Percentiles rank a stretch among this genome's conserved stretches.
Evolutionary conservation across 2,329 filamentous ascomycete genomes (phyloP).

Genomic region (Ustulina deusta): DNA sequence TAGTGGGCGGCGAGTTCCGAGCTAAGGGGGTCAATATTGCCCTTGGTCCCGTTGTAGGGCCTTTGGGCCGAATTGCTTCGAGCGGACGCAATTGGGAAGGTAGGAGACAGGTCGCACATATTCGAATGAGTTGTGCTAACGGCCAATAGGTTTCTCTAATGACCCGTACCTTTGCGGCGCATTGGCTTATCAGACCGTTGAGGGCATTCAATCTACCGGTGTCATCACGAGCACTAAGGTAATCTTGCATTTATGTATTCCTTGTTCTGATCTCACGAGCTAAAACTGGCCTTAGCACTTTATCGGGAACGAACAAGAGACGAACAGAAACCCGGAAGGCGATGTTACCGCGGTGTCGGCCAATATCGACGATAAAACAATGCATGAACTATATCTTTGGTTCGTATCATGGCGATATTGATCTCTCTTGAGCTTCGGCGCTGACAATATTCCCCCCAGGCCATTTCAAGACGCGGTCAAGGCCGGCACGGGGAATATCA

Average conservation of each 20-base stretch:
- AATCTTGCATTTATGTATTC: neutral
- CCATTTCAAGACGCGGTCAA: slow-evolving; percentile 76
- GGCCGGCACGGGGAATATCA: slow-evolving; percentile 68
- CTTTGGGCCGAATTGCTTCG: slow-evolving; percentile 69
- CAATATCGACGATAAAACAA: slow-evolving; percentile 71
- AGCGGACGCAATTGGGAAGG: slow-evolving; percentile 76
- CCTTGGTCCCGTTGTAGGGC: slow-evolving; percentile 80
- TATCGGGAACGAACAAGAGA: slow-evolving; percentile 81
- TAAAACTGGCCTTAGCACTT: slow-evolving; percentile 61
- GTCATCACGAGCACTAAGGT: slow-evolving; percentile 75
- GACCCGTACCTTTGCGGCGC: slow-evolving; percentile 72
- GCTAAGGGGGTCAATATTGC: slow-evolving; percentile 83
- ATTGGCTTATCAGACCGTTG: slow-evolving; percentile 65
- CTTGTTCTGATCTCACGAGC: neutral
- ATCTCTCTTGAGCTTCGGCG: neutral
- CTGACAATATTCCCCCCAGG: slow-evolving; percentile 54
- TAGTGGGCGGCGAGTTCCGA: slow-evolving; percentile 78
- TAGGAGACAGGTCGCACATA: slow-evolving; percentile 19
- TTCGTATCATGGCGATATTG: slow-evolving; percentile 43
- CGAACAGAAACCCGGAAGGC: slow-evolving; percentile 70
- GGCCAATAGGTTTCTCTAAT: slow-evolving; percentile 51
- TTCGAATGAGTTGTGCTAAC: slow-evolving; percentile 8
- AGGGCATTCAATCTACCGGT: slow-evolving; percentile 75
- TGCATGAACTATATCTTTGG: slow-evolving; percentile 75
- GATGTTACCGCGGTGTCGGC: slow-evolving; percentile 65